These are phyloP conservation scores for Pseudocercospora fuligena DNA, from an alignment of 2,329 filamentous ascomycete genomes.

Conservation along the genomic window DNA sequence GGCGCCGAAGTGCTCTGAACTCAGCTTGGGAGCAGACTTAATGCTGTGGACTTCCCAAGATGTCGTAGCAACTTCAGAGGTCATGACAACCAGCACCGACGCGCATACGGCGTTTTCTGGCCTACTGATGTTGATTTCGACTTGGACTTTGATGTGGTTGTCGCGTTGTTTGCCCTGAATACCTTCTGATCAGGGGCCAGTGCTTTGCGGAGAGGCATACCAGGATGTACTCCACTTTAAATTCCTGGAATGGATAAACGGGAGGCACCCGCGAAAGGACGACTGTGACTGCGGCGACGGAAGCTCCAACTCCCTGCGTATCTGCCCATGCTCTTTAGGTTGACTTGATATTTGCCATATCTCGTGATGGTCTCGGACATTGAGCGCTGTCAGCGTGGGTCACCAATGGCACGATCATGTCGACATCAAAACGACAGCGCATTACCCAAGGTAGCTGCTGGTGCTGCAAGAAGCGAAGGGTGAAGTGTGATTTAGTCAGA, in stretches of 20 bases:
- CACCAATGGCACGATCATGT: slow-evolving; percentile 13
- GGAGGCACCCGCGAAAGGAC: not conserved
- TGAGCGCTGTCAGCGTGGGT: not conserved
- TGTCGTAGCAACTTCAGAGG: too few species aligned
- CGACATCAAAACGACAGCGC: slow-evolving; percentile 38
- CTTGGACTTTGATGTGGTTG: not conserved
- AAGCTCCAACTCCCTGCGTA: too few species aligned
- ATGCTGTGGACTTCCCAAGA: too few species aligned
- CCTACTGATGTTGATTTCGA: too few species aligned
- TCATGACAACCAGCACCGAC: too few species aligned
- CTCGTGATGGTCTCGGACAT: not conserved
- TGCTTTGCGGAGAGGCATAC: too few species aligned
- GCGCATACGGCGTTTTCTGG: too few species aligned
- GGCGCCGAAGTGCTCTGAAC: not conserved
- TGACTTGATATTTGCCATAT: not conserved
- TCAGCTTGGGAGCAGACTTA: not conserved
- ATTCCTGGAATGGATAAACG: not conserved
- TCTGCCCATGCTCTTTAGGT: not conserved
- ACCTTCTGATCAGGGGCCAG: too few species aligned
- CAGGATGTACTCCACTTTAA: not conserved
- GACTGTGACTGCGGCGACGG: not conserved
- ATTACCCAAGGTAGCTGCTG: slow-evolving; percentile 26
- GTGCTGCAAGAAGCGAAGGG: slow-evolving; percentile 20
- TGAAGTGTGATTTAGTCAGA: slow-evolving; percentile 24
- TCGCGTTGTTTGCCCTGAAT: too few species aligned